Evolutionary conservation across 257 asterid genomes (phyloP), one percentile per base, ranked within the genome.

Genomic region (Penstemon eatonii): DNA sequence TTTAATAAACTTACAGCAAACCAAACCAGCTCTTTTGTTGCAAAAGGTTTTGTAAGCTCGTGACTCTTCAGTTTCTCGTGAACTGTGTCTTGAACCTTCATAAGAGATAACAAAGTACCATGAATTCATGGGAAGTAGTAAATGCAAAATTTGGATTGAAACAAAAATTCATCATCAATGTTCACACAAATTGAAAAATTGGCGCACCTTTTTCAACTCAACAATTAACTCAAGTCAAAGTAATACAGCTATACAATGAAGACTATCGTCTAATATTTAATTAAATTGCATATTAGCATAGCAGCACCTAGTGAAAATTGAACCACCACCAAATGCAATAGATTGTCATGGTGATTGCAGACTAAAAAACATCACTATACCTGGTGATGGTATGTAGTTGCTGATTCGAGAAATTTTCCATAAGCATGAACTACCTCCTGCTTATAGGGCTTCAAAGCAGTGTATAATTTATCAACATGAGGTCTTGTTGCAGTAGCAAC

Each of bases 11-110:
- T 71, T 84, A 91, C 97, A 60, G 87, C 78, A 73, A 88, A 91
- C 97, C 96, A 91, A 79, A 86, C 80, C 52, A 91, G 79, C 82
- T 91, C 97, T 63, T 82, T 88, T 1, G 96, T 88, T 6, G 96
- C 95, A 71, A 91, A 88, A 60, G 87, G 73, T 63, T 78, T 78
- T 58, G 95, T 86, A 46, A 88, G 86, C 75, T 91, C 96, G 45
- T 91, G 88, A 69, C 79, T 85, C 86, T 83, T 80, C 76, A 91
- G 80, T 71, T 79, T 82, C 73, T 85, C 88, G 6, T 85, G 82
- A 52, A 91, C 93, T 40, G 53, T 72, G 71, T 71, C 87, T 84
- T 91, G 95, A 70, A 86, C 88, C 97, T 88, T 67, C 75, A 81
- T 46, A 68, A 52, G 61, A 72, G 65, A 80, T 25, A 43, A 55